These are phyloP conservation scores for Cystobasidium pallidum DNA, from an alignment of 1,284 basidiomycete genomes.

Conservation along the genomic window DNA sequence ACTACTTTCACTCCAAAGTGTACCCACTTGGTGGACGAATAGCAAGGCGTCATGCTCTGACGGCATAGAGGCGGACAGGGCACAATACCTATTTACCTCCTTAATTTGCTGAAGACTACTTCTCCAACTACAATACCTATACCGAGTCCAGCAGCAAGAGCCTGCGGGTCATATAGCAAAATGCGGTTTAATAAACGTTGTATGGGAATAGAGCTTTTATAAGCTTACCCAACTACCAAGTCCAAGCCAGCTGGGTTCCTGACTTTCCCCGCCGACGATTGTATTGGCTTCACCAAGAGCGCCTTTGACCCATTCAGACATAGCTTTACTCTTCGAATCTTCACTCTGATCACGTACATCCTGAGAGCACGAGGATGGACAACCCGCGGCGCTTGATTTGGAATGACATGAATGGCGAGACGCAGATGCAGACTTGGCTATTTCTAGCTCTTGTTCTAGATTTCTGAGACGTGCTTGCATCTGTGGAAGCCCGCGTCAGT, in stretches of 20 bases:
- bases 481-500: too few species aligned
- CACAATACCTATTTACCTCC: constrained; percentile 14
- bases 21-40: too few species aligned
- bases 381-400: background rate
- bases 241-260: constrained; percentile 33
- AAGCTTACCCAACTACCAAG: constrained; percentile 39
- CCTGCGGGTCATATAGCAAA: background rate
- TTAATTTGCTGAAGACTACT: constrained; percentile 36
- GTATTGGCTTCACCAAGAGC: constrained; percentile 34
- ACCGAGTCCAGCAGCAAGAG: constrained; percentile 42
- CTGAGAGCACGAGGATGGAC: background rate
- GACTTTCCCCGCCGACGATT: background rate
- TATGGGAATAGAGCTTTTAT: background rate
- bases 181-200: background rate
- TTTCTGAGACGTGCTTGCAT: constrained; percentile 34
- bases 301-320: constrained; percentile 39
- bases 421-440: constrained; percentile 10
- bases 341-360: background rate
- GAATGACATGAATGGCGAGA: constrained; percentile 7
- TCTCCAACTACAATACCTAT: constrained; percentile 40
- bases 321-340: constrained; percentile 8
- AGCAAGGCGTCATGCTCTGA: too few species aligned
- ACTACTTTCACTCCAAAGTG: too few species aligned
- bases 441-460: constrained; percentile 25
- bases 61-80: too few species aligned